Base-by-base conservation (phyloP, 2,329 filamentous ascomycete species). In the Fusarium avenaceum region DNA sequence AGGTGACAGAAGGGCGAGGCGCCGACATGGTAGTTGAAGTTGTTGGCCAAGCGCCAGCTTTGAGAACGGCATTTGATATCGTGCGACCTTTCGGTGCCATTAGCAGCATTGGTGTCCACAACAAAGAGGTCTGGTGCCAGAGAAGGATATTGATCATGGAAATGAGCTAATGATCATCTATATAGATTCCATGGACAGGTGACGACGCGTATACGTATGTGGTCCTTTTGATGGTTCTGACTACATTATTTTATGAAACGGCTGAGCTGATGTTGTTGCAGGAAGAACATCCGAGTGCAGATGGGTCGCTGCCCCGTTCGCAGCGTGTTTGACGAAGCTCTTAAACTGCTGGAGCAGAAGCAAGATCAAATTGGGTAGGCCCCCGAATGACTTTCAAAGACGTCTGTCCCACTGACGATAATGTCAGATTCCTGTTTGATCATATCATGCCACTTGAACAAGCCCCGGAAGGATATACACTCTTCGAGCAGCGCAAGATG, bases 1-100 rank as follows among this genome's bases (percentile, higher is more conserved):
- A 92, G 70, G 86, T 90, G 47, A 96, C 93, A 0, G 85, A 91
- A 17, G 93, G 93, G 9, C 85, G 94, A 39, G 94, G 94, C 8
- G 94, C 94, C 15, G 94, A 97, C 79, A 89, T 92, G 19, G 89
- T 96, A 3, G 89, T 97, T 70, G 92, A 94, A 77, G 90, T 92
- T 8, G 92, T 94, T 26, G 91, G 91, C 0, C 80, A 90, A 63
- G 89, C 87, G 54, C 86, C 89, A 38, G 92, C 91, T 3, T 78
- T 94, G 74, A 86, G 84, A 73, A 92, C 89, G 35, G 91, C 87
- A 0, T 93, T 89, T 77, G 90, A 93, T 32, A 77, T 93, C 19
- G 77, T 94, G 57, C 84, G 92, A 53, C 90, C 91, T 2, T 94
- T 89, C 81, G 91, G 91, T 7, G 86, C 85, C 40, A 91, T 94